These are phyloP conservation scores for Aspergillus vadensis DNA, from an alignment of 2,329 filamentous ascomycete genomes.

Conservation along the genomic window DNA sequence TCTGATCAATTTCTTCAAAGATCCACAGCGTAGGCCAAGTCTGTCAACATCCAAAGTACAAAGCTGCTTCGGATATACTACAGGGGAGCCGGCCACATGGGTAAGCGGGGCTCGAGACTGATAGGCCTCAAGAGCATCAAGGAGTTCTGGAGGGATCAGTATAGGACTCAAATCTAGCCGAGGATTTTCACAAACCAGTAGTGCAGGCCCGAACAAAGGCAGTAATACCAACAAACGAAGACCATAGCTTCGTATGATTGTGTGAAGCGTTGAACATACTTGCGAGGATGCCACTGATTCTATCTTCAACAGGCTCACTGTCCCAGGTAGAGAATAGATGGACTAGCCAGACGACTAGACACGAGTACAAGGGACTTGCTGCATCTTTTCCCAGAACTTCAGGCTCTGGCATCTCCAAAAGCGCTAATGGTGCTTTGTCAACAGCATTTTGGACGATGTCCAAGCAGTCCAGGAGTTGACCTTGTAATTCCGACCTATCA, in stretches of 20 bases:
- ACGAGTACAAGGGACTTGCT: conserved; percentile 54
- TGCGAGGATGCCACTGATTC: conserved; percentile 39
- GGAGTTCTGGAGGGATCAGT: conserved; percentile 45
- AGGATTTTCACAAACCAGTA: conserved; percentile 37
- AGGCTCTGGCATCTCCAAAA: conserved; percentile 67
- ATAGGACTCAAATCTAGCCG: neutral
- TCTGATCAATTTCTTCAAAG: conserved; percentile 27
- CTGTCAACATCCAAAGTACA: conserved; percentile 35
- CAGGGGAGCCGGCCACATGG: conserved; percentile 18
- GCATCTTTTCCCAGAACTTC: conserved; percentile 53
- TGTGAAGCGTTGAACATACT: conserved; percentile 36
- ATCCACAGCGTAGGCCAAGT: conserved; percentile 33
- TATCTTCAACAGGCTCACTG: conserved; percentile 44
- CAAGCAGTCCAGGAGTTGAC: conserved; percentile 65
- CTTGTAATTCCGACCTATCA: conserved; percentile 59
- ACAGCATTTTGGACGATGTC: conserved; percentile 76
- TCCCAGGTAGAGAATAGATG: conserved; percentile 48
- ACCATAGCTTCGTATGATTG: conserved; percentile 34
- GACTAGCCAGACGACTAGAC: conserved; percentile 57
- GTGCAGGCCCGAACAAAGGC: conserved; percentile 38
- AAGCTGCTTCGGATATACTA: conserved; percentile 30
- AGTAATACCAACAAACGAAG: conserved; percentile 33
- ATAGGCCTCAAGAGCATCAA: conserved; percentile 44
- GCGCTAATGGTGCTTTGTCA: conserved; percentile 68
- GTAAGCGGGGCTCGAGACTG: conserved; percentile 18